Conservation (phyloP, 176 grass and related monocot genomes). For the Secale cereale region DNA sequence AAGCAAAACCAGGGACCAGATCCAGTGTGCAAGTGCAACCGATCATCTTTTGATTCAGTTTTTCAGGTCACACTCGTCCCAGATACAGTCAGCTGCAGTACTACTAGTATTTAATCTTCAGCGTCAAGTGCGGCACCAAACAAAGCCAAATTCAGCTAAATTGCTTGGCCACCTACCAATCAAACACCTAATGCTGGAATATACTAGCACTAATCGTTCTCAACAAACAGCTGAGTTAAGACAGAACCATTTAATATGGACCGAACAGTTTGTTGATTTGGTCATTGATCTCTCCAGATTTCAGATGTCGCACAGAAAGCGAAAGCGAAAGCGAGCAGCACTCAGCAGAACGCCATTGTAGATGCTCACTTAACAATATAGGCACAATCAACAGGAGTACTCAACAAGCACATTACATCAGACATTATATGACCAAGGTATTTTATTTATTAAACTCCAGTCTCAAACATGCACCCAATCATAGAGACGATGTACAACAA, state of each 20-base stretch:
- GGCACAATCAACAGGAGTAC: neutral
- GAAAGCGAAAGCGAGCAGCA: neutral
- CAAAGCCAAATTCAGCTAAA: constrained; percentile 17
- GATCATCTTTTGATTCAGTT: neutral
- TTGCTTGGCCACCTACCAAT: neutral
- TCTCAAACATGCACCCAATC: constrained; percentile 32
- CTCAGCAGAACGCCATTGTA: neutral
- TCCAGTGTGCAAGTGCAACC: constrained; percentile 41
- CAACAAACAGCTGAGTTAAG: neutral
- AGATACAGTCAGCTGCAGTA: constrained; percentile 3
- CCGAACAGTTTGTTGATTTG: neutral
- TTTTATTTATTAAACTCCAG: constrained; percentile 32
- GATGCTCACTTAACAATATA: neutral
- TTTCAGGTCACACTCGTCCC: constrained; percentile 18
- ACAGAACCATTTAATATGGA: constrained; percentile 5
- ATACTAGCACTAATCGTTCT: constrained; percentile 12
- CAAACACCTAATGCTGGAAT: neutral
- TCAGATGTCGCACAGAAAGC: constrained; percentile 23
- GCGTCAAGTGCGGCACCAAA: neutral
- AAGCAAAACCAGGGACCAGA: constrained; percentile 37
- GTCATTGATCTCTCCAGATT: constrained; percentile 34
- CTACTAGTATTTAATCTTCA: neutral
- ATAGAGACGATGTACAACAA: constrained; percentile 17
- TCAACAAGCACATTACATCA: constrained; percentile 25
- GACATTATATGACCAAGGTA: constrained; percentile 28